A percentile compares a stretch with the other conserved stretches of the same genome.
phyloP scores from a whole-genome alignment of 2,329 filamentous ascomycete genomes.

The Aspergillus novoparasiticus region DNA sequence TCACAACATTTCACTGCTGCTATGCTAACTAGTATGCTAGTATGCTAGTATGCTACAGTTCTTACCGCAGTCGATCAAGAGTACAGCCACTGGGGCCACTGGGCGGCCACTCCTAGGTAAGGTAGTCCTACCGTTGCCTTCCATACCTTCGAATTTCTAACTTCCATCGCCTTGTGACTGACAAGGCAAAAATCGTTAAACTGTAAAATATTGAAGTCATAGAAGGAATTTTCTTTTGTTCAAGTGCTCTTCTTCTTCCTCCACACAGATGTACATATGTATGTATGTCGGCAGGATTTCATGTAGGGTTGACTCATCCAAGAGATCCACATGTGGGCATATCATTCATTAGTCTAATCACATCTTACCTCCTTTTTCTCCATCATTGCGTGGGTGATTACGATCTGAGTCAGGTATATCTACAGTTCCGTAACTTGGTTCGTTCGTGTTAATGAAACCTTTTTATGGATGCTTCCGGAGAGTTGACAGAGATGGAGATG shows the following conservation, averaged over 20 bases:
- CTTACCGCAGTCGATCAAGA: conserved; percentile 1
- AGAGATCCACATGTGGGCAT: background rate
- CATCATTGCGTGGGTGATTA: background rate
- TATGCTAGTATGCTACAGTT: background rate
- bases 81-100: conserved; percentile 12
- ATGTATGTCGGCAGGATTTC: background rate
- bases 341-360: background rate
- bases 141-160: background rate
- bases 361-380: background rate
- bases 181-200: background rate
- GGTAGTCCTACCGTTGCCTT: background rate
- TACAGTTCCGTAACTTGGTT: background rate
- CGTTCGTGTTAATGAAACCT: background rate
- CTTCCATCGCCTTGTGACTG: background rate
- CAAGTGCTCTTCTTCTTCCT: background rate
- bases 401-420: background rate
- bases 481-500: background rate
- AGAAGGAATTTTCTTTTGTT: too few relatives aligned
- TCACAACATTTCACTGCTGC: too few relatives aligned
- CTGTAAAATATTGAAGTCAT: too few relatives aligned
- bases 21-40: background rate
- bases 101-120: background rate
- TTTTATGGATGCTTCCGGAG: background rate
- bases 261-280: background rate
- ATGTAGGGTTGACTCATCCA: background rate